Conservation (phyloP, 2,329 filamentous ascomycete species). For the Fusarium udum region DNA sequence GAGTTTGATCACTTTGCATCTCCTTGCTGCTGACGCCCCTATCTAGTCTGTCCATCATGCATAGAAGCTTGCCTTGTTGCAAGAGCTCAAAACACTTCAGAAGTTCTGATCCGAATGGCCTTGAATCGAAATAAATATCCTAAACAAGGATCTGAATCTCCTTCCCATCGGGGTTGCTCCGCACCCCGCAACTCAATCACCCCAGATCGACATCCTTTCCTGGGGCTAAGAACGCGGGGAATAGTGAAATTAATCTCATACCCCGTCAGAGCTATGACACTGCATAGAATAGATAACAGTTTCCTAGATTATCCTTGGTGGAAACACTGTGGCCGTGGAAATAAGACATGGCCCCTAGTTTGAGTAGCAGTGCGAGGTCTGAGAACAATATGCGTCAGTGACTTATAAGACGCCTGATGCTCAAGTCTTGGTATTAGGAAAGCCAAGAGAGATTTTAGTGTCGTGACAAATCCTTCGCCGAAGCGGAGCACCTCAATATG, state of each 20-base stretch:
- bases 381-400: neutral
- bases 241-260: neutral
- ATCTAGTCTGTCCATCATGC: neutral
- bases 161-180: constrained; percentile 3
- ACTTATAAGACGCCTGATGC: neutral
- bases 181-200: constrained; percentile 6
- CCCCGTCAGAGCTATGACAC: neutral
- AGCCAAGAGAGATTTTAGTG: neutral
- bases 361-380: neutral
- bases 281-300: neutral
- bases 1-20: neutral
- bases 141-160: neutral
- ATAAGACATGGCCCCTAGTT: neutral
- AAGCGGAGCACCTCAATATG: neutral
- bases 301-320: constrained; percentile 24
- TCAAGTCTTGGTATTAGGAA: neutral
- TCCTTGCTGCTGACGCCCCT: neutral
- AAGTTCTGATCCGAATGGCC: neutral
- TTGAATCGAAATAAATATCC: too few relatives aligned
- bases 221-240: constrained; percentile 10
- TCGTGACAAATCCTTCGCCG: neutral
- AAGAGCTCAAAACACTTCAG: neutral
- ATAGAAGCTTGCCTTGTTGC: neutral
- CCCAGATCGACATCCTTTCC: constrained; percentile 13
- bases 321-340: neutral